Base-by-base conservation (phyloP, 1,139 yeast species). In the Debaryomycetaceae sp. region DNA sequence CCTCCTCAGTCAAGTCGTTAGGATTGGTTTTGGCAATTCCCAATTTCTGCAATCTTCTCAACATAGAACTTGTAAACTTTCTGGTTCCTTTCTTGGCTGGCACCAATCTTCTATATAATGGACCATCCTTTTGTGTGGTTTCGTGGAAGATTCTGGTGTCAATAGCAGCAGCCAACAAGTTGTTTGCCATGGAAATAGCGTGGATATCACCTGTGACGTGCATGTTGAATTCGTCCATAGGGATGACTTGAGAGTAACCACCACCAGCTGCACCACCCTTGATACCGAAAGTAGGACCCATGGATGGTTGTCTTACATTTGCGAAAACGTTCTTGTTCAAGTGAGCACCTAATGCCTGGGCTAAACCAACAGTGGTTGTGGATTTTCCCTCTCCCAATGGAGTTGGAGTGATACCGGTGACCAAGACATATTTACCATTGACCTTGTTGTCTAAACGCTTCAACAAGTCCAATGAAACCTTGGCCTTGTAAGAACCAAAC, bases 241-340 rank as follows among this genome's bases (percentile, higher is more conserved):
- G 99, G 61, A 93, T 90, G 42, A 93, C 98, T 72, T 93, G 98
- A 7, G 98, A 86, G 70, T 91, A 93, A 49, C 99, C 99, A 65
- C 99, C 99, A 63, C 99, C 99, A 17, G 99, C 98, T 52, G 99
- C 99, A 70, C 99, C 99, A 65, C 98, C 98, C 72, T 91, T 93
- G 63, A 93, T 90, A 70, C 99, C 99, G 60, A 93, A 93, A 20
- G 99, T 93, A 49, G 99, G 99, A 43, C 99, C 99, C 97, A 93
- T 91, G 14, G 96, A 87, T 38, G 99, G 99, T 68, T 93, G 99
- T 71, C 99, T 86, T 47, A 93, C 97, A 63, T 89, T 91, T 51
- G 99, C 99, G 63, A 93, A 85, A 20, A 91, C 91, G 49, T 85
- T 82, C 67, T 87, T 86, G 52, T 86, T 81, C 59, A 91, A 76